phyloP scores from a whole-genome alignment of 2,329 filamentous ascomycete genomes.

The Cladorrhinum sp. region DNA sequence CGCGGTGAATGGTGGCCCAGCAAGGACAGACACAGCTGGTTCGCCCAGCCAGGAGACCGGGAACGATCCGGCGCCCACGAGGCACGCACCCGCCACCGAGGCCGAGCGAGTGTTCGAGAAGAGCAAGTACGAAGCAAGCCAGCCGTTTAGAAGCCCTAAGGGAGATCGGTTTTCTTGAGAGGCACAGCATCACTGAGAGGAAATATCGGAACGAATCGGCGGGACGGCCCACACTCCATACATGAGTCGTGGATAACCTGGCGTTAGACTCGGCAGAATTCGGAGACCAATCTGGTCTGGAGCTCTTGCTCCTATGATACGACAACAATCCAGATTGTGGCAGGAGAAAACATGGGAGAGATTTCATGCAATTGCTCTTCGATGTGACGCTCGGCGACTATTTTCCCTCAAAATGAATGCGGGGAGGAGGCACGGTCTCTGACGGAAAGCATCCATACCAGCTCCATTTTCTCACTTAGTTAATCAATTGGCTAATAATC shows the following conservation, averaged over 20 bases:
- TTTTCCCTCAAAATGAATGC: neutral
- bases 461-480: neutral
- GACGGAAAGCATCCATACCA: neutral
- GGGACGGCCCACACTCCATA: neutral
- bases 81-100: slow-evolving; percentile 73
- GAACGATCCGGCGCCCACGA: slow-evolving; percentile 79
- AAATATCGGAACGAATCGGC: neutral
- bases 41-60: slow-evolving; percentile 71
- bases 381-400: neutral
- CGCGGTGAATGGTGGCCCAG: slow-evolving; percentile 44
- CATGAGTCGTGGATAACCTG: slow-evolving; percentile 1
- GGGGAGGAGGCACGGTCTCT: neutral
- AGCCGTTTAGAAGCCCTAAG: slow-evolving; percentile 73
- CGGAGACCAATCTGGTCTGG: neutral
- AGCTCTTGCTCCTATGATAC: neutral
- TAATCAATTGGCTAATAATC: neutral
- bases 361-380: neutral
- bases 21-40: slow-evolving; percentile 55
- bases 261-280: neutral
- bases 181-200: neutral
- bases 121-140: slow-evolving; percentile 82
- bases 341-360: neutral
- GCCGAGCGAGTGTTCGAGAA: slow-evolving; percentile 66
- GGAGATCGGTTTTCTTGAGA: slow-evolving; percentile 79
- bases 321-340: neutral